A percentile compares a stretch with the other conserved stretches of the same genome.
phyloP scores from a whole-genome alignment of 1,139 yeast species.

The Hemisphaericaspora subhashii region DNA sequence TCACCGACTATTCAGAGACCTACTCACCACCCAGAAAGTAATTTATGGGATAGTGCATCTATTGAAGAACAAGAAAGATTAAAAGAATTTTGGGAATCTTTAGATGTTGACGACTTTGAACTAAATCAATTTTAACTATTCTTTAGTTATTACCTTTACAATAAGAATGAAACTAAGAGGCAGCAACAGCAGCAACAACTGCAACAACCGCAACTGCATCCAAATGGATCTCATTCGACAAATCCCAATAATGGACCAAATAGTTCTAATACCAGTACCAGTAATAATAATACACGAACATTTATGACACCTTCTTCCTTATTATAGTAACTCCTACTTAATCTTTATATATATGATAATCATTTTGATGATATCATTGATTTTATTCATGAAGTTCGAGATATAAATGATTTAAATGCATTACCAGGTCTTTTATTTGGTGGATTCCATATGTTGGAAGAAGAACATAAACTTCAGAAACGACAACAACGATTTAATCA shows the following conservation, averaged over 20 bases:
- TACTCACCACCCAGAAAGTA: constrained; percentile 14
- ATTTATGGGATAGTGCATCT: constrained; percentile 60
- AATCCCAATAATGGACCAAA: background rate
- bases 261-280: constrained; percentile 3
- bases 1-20: constrained; percentile 1
- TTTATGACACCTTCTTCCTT: too few species aligned
- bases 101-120: too few species aligned
- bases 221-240: background rate
- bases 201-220: constrained; percentile 10
- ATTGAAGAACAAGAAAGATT: constrained; percentile 61
- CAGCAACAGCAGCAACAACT: constrained; percentile 14
- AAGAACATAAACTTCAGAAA: constrained; percentile 34
- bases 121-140: too few species aligned
- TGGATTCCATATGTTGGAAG: constrained; percentile 42
- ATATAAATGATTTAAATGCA: constrained; percentile 42
- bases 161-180: constrained; percentile 34
- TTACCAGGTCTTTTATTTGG: constrained; percentile 42
- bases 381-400: constrained; percentile 41
- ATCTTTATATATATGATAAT: constrained; percentile 54
- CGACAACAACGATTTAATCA: constrained; percentile 25
- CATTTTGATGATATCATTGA: constrained; percentile 55
- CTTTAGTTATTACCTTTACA: too few species aligned
- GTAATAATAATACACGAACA: too few species aligned
- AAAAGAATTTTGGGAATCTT: constrained; percentile 68
- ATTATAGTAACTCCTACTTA: too few species aligned